Evolutionary conservation across 2,329 filamentous ascomycete species (phyloP).

Genomic region (Colletotrichum ledebouriae): DNA sequence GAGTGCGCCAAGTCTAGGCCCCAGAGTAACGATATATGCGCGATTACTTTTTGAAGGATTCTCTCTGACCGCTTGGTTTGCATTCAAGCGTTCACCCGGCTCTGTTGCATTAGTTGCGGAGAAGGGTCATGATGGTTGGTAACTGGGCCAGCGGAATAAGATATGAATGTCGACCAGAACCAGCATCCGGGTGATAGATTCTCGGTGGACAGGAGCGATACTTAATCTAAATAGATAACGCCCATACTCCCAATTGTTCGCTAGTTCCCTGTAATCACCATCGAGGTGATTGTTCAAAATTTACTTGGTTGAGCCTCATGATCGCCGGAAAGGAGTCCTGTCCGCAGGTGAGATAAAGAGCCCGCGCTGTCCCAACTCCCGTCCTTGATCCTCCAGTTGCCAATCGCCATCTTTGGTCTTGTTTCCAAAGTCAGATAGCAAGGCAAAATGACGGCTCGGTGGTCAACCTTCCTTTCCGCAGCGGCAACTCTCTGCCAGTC

Average conservation of each 20-base stretch:
- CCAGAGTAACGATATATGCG: slow-evolving; percentile 11
- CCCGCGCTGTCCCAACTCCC: no score
- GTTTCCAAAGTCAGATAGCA: neutral
- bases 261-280: slow-evolving; percentile 22
- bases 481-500: slow-evolving; percentile 29
- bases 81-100: slow-evolving; percentile 9
- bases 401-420: neutral
- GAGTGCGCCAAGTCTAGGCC: slow-evolving; percentile 17
- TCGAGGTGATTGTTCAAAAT: slow-evolving; percentile 30
- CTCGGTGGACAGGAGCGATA: neutral
- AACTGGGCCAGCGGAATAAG: slow-evolving; percentile 12
- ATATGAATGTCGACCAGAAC: slow-evolving; percentile 20
- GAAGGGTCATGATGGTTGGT: slow-evolving; percentile 17
- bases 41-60: slow-evolving; percentile 15
- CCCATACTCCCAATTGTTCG: neutral
- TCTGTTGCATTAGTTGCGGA: slow-evolving; percentile 27
- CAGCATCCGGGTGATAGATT: neutral
- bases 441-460: slow-evolving; percentile 24
- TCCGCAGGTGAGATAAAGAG: neutral
- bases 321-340: neutral
- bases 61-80: neutral
- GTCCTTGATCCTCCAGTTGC: neutral
- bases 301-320: slow-evolving; percentile 24
- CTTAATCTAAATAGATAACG: slow-evolving; percentile 27
- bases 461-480: slow-evolving; percentile 24